phyloP scores from a whole-genome alignment of 1,139 yeast species.

The Yamadazyma taylorii region DNA sequence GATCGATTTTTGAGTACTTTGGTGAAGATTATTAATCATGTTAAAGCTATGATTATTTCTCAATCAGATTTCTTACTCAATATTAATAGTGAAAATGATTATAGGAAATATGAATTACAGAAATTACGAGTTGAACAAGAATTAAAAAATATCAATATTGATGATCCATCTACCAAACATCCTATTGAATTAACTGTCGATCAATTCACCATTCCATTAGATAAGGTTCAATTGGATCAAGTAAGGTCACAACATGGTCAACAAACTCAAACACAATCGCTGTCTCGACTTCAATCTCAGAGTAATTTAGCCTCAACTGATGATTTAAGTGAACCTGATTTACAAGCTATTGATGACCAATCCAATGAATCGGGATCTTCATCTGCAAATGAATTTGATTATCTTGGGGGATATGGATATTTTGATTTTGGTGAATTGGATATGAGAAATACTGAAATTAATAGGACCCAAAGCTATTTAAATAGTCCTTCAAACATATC shows the following conservation, averaged over 20 bases:
- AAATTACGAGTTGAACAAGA: conserved; percentile 37
- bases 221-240: conserved; percentile 7
- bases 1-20: conserved; percentile 64
- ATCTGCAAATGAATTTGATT: conserved; percentile 24
- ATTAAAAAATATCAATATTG: conserved; percentile 29
- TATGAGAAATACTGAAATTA: conserved; percentile 16
- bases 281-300: no score
- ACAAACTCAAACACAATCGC: no score
- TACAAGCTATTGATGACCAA: conserved; percentile 3
- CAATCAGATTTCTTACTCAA: conserved; percentile 35
- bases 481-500: conserved; percentile 26
- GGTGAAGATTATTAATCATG: conserved; percentile 56
- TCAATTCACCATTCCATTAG: conserved; percentile 20
- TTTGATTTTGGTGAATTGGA: conserved; percentile 67
- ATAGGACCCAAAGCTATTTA: conserved; percentile 18
- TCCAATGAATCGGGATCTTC: conserved; percentile 13
- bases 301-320: background rate
- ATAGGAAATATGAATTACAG: conserved; percentile 36
- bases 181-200: conserved; percentile 37
- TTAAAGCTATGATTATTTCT: conserved; percentile 46
- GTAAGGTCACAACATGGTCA: background rate
- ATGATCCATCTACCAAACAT: conserved; percentile 33
- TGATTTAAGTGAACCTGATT: conserved; percentile 4
- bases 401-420: conserved; percentile 73
- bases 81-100: conserved; percentile 33